Conservation (phyloP, 495 filamentous ascomycete species). For the Aspergillus cristatus region DNA sequence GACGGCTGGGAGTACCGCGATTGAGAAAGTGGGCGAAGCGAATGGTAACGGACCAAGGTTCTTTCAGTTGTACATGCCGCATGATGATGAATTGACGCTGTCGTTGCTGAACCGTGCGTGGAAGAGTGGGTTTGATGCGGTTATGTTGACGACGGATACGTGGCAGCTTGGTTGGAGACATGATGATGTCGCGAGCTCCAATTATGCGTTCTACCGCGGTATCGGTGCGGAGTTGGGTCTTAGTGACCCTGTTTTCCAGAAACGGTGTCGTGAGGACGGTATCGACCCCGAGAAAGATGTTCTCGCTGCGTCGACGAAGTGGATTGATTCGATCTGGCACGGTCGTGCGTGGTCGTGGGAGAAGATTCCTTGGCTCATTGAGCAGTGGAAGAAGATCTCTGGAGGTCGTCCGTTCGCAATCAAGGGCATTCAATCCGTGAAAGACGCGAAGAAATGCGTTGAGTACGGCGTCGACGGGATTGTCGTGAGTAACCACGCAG, state of each 20-base stretch:
- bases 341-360: conserved; percentile 52
- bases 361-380: conserved; percentile 44
- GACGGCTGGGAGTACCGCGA: conserved; percentile 48
- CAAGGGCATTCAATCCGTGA: conserved; percentile 48
- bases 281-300: conserved; percentile 44
- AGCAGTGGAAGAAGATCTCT: conserved; percentile 43
- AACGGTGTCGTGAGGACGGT: conserved; percentile 36
- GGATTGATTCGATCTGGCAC: conserved; percentile 61
- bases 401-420: conserved; percentile 47
- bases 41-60: conserved; percentile 44
- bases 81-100: conserved; percentile 50
- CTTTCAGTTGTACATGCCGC: conserved; percentile 58
- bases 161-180: conserved; percentile 59
- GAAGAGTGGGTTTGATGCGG: conserved; percentile 46
- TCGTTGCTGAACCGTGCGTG: conserved; percentile 46
- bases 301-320: conserved; percentile 44
- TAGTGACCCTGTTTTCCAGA: conserved; percentile 48
- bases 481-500: conserved; percentile 53
- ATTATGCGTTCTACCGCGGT: conserved; percentile 57
- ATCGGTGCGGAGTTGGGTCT: conserved; percentile 50
- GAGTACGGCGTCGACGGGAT: conserved; percentile 47
- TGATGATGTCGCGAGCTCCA: conserved; percentile 45
- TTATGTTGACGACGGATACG: conserved; percentile 57
- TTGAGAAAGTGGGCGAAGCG: conserved; percentile 50
- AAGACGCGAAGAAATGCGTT: conserved; percentile 45